Evolutionary conservation across 768 basidiomycete species (phyloP).

Genomic region (Amanita muscaria): DNA sequence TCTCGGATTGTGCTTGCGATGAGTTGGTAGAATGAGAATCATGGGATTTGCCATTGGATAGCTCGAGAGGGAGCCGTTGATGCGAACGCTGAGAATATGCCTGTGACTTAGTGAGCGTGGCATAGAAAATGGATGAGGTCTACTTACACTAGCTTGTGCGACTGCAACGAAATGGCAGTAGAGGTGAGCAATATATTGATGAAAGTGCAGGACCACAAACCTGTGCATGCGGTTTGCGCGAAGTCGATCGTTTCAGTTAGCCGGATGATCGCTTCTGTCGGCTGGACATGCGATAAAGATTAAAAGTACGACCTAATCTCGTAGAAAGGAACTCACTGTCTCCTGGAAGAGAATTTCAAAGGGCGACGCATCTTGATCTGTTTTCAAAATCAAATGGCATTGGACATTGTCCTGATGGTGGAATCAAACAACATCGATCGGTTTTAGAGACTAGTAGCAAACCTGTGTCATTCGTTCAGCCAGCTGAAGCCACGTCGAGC

Average conservation of each 20-base stretch:
- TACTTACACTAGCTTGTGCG: too few relatives aligned
- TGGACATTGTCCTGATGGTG: slow-evolving; percentile 39
- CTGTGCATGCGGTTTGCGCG: too few relatives aligned
- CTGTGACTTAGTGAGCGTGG: slow-evolving; percentile 12
- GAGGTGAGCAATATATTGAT: neutral
- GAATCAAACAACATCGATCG: neutral
- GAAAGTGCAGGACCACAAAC: neutral
- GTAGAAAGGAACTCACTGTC: slow-evolving; percentile 24
- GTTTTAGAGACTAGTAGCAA: slow-evolving; percentile 8
- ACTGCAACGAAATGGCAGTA: too few relatives aligned
- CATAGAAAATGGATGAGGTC: slow-evolving; percentile 1
- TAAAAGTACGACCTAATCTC: slow-evolving; percentile 4
- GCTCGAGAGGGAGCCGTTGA: slow-evolving; percentile 29
- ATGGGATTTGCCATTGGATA: slow-evolving; percentile 8
- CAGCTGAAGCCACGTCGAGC: slow-evolving; percentile 32
- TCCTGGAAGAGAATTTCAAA: slow-evolving; percentile 41
- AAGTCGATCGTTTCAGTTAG: neutral
- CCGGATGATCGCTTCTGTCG: slow-evolving; percentile 3
- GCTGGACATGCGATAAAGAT: slow-evolving; percentile 15
- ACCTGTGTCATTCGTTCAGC: slow-evolving; percentile 40
- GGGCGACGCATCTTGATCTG: slow-evolving; percentile 35
- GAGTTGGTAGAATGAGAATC: slow-evolving; percentile 5
- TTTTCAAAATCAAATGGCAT: slow-evolving; percentile 47
- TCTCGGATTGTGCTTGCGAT: slow-evolving; percentile 18
- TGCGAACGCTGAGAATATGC: too few relatives aligned